Conservation (phyloP, 805 yeast species). For the Candida yuanshanica region DNA sequence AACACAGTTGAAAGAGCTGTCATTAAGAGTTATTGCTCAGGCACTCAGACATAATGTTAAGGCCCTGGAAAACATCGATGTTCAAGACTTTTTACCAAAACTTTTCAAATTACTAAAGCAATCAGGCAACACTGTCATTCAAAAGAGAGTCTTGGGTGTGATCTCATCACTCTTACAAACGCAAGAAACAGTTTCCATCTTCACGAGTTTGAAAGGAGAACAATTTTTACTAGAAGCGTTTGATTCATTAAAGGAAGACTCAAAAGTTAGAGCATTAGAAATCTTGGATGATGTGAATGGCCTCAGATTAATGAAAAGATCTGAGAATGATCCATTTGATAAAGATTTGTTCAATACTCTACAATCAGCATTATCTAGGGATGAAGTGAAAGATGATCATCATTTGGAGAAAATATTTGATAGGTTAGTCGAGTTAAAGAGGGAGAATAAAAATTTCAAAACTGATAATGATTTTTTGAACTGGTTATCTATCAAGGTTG, state of each 20-base stretch:
- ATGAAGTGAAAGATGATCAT: slow-evolving; percentile 28
- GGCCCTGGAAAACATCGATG: slow-evolving; percentile 39
- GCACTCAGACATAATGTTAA: slow-evolving; percentile 70
- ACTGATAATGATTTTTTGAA: slow-evolving; percentile 39
- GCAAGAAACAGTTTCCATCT: slow-evolving; percentile 26
- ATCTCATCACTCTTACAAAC: slow-evolving; percentile 40
- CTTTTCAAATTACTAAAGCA: slow-evolving; percentile 7
- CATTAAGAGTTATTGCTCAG: slow-evolving; percentile 58
- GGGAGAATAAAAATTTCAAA: slow-evolving; percentile 25
- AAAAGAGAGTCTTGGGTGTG: slow-evolving; percentile 47
- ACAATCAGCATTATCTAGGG: slow-evolving; percentile 22
- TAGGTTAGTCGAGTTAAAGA: slow-evolving; percentile 30
- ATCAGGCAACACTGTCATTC: slow-evolving; percentile 29
- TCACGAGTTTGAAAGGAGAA: slow-evolving; percentile 18
- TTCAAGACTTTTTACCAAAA: slow-evolving; percentile 5
- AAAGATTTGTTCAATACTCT: slow-evolving; percentile 11
- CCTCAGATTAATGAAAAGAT: slow-evolving; percentile 7
- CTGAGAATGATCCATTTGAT: slow-evolving; percentile 7
- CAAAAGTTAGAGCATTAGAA: slow-evolving; percentile 36
- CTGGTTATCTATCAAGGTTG: slow-evolving; percentile 55
- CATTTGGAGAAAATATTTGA: slow-evolving; percentile 40
- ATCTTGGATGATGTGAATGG: slow-evolving; percentile 40
- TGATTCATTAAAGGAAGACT: slow-evolving; percentile 15
- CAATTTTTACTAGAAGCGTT: slow-evolving; percentile 22
- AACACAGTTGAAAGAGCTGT: slow-evolving; percentile 37